Conservation (phyloP, 768 basidiomycete species). For the Suillus lakei region DNA sequence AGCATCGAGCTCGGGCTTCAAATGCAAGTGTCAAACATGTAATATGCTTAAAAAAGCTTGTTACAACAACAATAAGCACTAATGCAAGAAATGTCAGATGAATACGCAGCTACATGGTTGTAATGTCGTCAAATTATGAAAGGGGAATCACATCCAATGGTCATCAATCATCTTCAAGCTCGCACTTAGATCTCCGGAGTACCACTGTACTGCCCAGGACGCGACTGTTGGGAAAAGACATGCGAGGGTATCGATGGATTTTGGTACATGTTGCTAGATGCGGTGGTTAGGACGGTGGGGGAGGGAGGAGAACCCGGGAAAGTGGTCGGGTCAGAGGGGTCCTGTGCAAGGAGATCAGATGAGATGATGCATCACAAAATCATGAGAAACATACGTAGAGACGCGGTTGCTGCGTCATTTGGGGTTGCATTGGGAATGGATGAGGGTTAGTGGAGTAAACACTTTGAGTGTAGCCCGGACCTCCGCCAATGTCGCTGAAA, state of each 20-base stretch:
- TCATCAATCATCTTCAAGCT: neutral
- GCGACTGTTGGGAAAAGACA: constrained; percentile 15
- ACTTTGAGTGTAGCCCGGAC: constrained; percentile 9
- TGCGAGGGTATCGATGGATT: constrained; percentile 15
- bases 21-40: neutral
- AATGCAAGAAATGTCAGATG: neutral
- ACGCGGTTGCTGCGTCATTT: constrained; percentile 26
- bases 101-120: neutral
- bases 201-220: constrained; percentile 26
- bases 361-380: neutral
- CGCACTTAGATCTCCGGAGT: constrained; percentile 27
- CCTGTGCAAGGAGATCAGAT: constrained; percentile 24
- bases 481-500: neutral
- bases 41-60: neutral
- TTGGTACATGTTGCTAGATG: constrained; percentile 12
- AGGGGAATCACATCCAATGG: neutral
- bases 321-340: constrained; percentile 42
- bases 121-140: neutral
- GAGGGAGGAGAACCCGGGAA: constrained; percentile 37
- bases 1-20: neutral
- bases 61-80: neutral
- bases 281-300: constrained; percentile 14
- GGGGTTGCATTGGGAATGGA: constrained; percentile 15
- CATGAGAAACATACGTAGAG: constrained; percentile 32
- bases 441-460: constrained; percentile 14